These are phyloP conservation scores for Glycine tomentella DNA, from an alignment of 306 rosid species.

Conservation along the genomic window DNA sequence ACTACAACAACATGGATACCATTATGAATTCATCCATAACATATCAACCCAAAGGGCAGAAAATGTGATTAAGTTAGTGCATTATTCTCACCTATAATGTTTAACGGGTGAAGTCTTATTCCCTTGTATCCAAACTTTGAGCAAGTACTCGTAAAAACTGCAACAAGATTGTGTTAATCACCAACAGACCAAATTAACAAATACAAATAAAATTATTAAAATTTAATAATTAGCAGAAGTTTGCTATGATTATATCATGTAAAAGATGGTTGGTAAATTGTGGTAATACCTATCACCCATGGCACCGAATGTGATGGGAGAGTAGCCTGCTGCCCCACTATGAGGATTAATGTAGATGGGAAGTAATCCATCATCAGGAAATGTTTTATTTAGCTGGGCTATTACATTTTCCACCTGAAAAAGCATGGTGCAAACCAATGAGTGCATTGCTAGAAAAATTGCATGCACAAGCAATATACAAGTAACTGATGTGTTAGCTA, in stretches of 20 bases:
- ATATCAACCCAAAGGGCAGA: constrained; percentile 21
- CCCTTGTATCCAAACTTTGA: constrained; percentile 97
- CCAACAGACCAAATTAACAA: constrained; percentile 37
- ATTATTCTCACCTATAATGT: constrained; percentile 76
- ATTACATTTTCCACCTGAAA: constrained; percentile 93
- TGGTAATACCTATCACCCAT: constrained; percentile 95
- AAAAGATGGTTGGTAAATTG: constrained; percentile 36
- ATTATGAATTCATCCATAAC: constrained; percentile 35
- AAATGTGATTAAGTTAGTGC: constrained; percentile 24
- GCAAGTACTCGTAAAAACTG: constrained; percentile 99
- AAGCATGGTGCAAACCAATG: constrained; percentile 43
- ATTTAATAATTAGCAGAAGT: constrained; percentile 19
- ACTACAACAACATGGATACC: constrained; percentile 30
- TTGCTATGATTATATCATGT: constrained; percentile 19
- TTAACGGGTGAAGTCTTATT: constrained; percentile 82
- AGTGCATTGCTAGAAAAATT: constrained; percentile 45
- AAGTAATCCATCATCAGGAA: constrained; percentile 96
- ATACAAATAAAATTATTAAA: constrained; percentile 30
- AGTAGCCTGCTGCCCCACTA: constrained; percentile 65
- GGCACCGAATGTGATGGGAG: constrained; percentile 92
- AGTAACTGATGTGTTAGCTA: background rate
- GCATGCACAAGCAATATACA: constrained; percentile 16
- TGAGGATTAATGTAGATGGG: constrained; percentile 87
- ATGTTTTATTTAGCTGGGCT: constrained; percentile 68
- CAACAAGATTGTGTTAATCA: constrained; percentile 50